Conservation (phyloP, 805 yeast genomes). For the Maudiozyma pseudohumilis region DNA sequence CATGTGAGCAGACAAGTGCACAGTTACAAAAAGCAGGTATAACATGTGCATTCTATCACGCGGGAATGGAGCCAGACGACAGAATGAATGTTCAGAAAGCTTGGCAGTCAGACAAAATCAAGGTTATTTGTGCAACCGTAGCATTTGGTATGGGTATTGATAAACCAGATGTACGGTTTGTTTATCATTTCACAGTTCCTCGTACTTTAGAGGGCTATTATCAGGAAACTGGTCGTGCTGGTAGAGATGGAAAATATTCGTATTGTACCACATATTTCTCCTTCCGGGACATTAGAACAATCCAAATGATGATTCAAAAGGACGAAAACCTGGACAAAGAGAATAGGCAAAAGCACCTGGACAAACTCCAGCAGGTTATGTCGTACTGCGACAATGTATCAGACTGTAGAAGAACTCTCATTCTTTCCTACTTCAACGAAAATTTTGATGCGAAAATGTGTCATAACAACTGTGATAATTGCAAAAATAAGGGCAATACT, state of each 20-base stretch:
- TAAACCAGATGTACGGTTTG: conserved; percentile 90
- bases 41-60: conserved; percentile 73
- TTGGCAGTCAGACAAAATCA: conserved; percentile 71
- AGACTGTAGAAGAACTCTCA: conserved; percentile 86
- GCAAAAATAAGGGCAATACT: conserved; percentile 39
- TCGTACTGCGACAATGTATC: conserved; percentile 87
- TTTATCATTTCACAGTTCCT: conserved; percentile 81
- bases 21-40: conserved; percentile 53
- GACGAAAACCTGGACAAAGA: conserved; percentile 58
- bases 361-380: conserved; percentile 71
- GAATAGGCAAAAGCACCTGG: conserved; percentile 69
- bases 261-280: conserved; percentile 78
- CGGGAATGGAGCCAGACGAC: conserved; percentile 79
- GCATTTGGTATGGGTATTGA: conserved; percentile 99
- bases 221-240: conserved; percentile 98
- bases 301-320: conserved; percentile 68
- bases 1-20: conserved; percentile 76
- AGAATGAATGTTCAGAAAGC: conserved; percentile 56
- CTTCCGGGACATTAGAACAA: conserved; percentile 66
- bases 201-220: conserved; percentile 92
- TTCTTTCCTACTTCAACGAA: conserved; percentile 86
- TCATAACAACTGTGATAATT: conserved; percentile 75
- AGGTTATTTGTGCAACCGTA: conserved; percentile 91
- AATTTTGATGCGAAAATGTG: conserved; percentile 60
- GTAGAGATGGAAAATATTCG: conserved; percentile 82